Evolutionary conservation across 495 filamentous ascomycete species (phyloP).

Genomic region (Xylaria telfairii): DNA sequence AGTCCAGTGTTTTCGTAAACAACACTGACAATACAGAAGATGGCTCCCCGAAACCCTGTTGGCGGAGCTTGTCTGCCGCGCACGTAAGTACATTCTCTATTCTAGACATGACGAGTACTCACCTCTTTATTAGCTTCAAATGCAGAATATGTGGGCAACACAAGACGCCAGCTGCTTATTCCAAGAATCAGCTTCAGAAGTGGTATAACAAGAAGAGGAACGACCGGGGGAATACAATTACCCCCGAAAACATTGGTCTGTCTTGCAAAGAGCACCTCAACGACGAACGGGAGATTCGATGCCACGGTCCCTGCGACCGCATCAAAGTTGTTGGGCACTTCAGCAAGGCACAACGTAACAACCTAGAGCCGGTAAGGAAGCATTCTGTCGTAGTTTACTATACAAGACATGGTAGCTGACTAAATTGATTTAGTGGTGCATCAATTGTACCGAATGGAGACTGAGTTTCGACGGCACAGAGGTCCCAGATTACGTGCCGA

Average conservation of each 20-base stretch:
- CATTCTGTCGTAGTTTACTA: not conserved
- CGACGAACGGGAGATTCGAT: conserved; percentile 34
- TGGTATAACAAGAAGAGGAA: conserved; percentile 38
- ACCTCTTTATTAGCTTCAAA: conserved; percentile 46
- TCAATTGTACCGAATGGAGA: conserved; percentile 58
- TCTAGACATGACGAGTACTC: not conserved
- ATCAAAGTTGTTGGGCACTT: conserved; percentile 59
- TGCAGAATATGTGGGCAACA: conserved; percentile 56
- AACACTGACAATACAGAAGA: not conserved
- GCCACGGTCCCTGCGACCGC: conserved; percentile 55
- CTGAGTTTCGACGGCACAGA: conserved; percentile 28
- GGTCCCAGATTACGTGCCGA: conserved; percentile 24
- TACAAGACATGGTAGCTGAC: conserved; percentile 20
- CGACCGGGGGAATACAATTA: conserved; percentile 28
- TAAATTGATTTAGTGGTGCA: conserved; percentile 55
- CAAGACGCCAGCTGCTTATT: conserved; percentile 48
- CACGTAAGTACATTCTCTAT: conserved; percentile 9
- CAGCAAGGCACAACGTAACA: conserved; percentile 61
- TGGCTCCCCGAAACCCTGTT: not conserved
- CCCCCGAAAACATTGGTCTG: conserved; percentile 34
- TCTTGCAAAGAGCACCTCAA: conserved; percentile 35
- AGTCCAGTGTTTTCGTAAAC: not conserved
- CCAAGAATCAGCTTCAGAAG: conserved; percentile 51
- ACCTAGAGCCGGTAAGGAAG: conserved; percentile 54
- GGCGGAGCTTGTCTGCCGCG: not conserved